These are phyloP conservation scores for Coemansia sp. DNA, from an alignment of 192 early-diverging fungal genomes.

Conservation along the genomic window DNA sequence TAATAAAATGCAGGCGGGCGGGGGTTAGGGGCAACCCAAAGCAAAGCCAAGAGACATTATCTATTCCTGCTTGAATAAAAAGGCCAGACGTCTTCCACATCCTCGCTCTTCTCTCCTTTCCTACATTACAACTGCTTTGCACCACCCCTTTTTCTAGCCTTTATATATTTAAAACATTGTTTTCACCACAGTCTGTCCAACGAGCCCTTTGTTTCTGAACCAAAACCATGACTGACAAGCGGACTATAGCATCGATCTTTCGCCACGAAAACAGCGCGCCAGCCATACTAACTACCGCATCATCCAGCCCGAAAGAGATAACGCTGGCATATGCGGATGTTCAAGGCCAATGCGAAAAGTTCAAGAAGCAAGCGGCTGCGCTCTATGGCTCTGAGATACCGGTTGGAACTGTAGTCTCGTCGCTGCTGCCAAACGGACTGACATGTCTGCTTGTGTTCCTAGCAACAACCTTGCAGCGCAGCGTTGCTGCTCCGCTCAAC, in stretches of 20 bases:
- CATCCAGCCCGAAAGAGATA: slow-evolving; percentile 30
- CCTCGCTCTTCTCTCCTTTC: neutral
- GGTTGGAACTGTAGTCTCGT: slow-evolving; percentile 53
- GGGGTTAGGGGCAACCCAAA: too few species aligned
- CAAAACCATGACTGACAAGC: slow-evolving; percentile 3
- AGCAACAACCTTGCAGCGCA: slow-evolving; percentile 60
- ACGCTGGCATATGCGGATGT: slow-evolving; percentile 50
- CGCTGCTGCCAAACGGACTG: slow-evolving; percentile 68
- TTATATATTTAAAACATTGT: neutral
- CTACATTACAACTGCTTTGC: neutral
- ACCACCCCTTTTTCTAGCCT: neutral
- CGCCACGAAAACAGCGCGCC: slow-evolving; percentile 20
- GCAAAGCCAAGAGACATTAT: too few species aligned
- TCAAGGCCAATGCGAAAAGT: slow-evolving; percentile 42
- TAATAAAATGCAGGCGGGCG: too few species aligned
- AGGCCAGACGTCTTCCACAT: too few species aligned
- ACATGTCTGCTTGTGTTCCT: slow-evolving; percentile 70
- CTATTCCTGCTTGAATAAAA: too few species aligned
- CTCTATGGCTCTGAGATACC: slow-evolving; percentile 37
- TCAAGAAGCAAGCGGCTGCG: slow-evolving; percentile 26
- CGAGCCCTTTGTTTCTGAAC: neutral
- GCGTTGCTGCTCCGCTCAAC: slow-evolving; percentile 74
- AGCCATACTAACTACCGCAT: slow-evolving; percentile 48
- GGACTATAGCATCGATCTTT: slow-evolving; percentile 48
- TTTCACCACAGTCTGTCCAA: neutral